Conservation (phyloP, 345 rosid genomes). For the Lumnitzera littorea region DNA sequence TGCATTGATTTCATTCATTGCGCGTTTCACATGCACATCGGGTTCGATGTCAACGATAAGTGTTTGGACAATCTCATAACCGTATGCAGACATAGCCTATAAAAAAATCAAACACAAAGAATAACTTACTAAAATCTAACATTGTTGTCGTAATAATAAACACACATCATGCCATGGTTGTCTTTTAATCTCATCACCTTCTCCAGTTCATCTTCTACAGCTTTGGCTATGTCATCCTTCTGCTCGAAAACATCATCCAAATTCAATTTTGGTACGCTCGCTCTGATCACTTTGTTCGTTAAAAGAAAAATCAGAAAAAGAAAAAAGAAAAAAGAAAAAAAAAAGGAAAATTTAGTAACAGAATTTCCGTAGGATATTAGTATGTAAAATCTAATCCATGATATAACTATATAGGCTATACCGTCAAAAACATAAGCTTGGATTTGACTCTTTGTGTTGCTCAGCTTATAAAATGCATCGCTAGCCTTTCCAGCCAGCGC, state of each 20-base stretch:
- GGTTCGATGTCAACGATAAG: conserved; percentile 5
- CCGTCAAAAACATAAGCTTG: conserved; percentile 45
- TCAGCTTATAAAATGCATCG: conserved; percentile 37
- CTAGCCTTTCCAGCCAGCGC: conserved; percentile 28
- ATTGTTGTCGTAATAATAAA: background rate
- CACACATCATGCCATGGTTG: background rate
- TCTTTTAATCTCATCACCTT: conserved; percentile 3
- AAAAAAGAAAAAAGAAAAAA: background rate
- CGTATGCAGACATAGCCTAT: conserved; percentile 7
- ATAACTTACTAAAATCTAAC: background rate
- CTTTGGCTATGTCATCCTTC: conserved; percentile 13
- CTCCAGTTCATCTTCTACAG: conserved; percentile 12
- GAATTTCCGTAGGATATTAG: too few species aligned
- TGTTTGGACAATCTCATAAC: conserved; percentile 3
- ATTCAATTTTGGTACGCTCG: conserved; percentile 10
- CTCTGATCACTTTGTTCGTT: conserved; percentile 6
- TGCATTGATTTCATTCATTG: conserved; percentile 10
- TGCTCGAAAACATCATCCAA: conserved; percentile 11
- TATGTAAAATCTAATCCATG: background rate
- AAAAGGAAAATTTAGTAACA: background rate
- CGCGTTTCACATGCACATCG: conserved; percentile 6
- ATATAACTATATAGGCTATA: conserved; percentile 4
- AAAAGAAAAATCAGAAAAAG: background rate
- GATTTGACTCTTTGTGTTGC: conserved; percentile 33
- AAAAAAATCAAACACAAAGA: background rate